These are phyloP conservation scores for Clavispora vitiphila DNA, from an alignment of 805 yeast genomes.

Conservation along the genomic window DNA sequence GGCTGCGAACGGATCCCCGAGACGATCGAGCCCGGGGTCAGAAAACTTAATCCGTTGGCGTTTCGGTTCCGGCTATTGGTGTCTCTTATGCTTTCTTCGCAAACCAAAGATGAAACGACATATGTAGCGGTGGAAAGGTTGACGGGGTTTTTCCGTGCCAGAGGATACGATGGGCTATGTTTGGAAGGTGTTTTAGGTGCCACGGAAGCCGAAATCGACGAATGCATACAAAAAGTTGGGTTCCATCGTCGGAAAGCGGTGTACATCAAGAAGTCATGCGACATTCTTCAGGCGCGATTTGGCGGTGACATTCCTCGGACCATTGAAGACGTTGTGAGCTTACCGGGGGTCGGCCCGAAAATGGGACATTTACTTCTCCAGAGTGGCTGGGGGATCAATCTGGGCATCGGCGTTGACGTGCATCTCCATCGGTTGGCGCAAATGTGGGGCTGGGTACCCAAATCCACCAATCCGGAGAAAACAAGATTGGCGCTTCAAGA, in stretches of 20 bases:
- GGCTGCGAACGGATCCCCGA: conserved; percentile 70
- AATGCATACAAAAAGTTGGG: conserved; percentile 73
- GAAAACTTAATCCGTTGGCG: conserved; percentile 26
- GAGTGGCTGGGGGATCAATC: conserved; percentile 70
- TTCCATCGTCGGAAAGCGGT: conserved; percentile 77
- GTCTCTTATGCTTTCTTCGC: conserved; percentile 83
- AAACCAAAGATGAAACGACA: conserved; percentile 86
- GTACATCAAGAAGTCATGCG: conserved; percentile 60
- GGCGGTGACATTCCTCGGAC: conserved; percentile 70
- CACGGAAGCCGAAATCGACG: conserved; percentile 55
- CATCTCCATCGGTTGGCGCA: conserved; percentile 79
- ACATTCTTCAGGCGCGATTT: conserved; percentile 44
- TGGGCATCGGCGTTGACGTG: conserved; percentile 93
- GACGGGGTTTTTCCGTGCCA: conserved; percentile 40
- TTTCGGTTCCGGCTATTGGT: conserved; percentile 71
- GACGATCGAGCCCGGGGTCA: conserved; percentile 34
- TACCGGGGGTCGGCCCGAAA: conserved; percentile 95
- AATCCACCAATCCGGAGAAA: conserved; percentile 62
- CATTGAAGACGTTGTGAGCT: conserved; percentile 54
- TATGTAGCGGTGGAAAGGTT: conserved; percentile 64
- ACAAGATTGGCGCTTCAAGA: conserved; percentile 63
- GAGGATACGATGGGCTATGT: conserved; percentile 47
- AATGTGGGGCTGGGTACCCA: conserved; percentile 73
- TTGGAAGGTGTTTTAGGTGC: conserved; percentile 48
- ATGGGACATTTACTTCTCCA: conserved; percentile 85